Evolutionary conservation across 2,329 filamentous ascomycete genomes (phyloP).

Genomic region (Trichoderma harzianum): DNA sequence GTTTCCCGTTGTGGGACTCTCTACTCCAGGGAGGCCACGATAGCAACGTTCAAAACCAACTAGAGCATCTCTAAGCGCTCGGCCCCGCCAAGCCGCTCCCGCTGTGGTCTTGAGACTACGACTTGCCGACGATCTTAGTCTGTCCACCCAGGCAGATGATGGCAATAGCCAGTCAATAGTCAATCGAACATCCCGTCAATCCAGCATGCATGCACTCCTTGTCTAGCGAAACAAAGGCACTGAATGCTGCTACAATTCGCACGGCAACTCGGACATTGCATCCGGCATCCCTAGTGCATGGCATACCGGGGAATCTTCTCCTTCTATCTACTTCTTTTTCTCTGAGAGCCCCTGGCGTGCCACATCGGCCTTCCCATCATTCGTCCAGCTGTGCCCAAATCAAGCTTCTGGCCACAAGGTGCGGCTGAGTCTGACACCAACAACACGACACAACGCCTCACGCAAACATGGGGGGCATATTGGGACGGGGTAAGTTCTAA

Average conservation of each 20-base stretch:
- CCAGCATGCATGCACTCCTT: background rate
- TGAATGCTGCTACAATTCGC: background rate
- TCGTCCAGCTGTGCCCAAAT: background rate
- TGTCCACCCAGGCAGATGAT: background rate
- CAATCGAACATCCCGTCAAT: background rate
- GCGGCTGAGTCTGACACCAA: slow-evolving; percentile 4
- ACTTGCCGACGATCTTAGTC: slow-evolving; percentile 6
- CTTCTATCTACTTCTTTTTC: background rate
- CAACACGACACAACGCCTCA: background rate
- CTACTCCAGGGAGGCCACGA: background rate
- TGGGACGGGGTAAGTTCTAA: background rate
- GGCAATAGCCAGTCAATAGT: background rate
- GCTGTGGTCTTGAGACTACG: background rate
- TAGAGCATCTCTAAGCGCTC: background rate
- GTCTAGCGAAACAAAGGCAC: background rate
- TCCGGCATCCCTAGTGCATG: background rate
- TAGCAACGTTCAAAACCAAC: background rate
- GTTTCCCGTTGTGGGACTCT: background rate
- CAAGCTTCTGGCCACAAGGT: background rate
- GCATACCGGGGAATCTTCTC: background rate
- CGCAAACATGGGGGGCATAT: background rate
- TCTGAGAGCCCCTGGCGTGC: background rate
- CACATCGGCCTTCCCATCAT: background rate
- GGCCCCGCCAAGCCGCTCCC: slow-evolving; percentile 2
- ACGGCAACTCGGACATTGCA: background rate